Evolutionary conservation across 495 filamentous ascomycete genomes (phyloP).

Genomic region (Neurospora sp.): DNA sequence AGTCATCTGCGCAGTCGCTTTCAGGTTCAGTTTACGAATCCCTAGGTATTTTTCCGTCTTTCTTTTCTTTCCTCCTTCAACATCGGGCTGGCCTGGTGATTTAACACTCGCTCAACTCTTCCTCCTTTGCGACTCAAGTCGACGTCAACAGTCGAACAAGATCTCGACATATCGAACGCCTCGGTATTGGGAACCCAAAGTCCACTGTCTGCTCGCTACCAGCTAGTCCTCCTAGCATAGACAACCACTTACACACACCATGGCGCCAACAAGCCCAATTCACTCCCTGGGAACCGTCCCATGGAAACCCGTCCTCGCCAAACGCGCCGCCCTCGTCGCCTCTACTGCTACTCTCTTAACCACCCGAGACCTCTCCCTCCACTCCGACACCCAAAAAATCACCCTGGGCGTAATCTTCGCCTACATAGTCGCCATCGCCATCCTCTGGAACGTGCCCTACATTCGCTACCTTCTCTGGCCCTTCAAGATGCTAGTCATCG

Average conservation of each 20-base stretch:
- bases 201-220: background rate
- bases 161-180: background rate
- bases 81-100: background rate
- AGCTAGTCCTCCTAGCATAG: background rate
- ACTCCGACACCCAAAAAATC: conserved; percentile 56
- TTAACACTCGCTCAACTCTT: background rate
- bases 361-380: conserved; percentile 47
- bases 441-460: conserved; percentile 74
- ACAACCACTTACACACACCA: background rate
- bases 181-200: background rate
- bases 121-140: background rate
- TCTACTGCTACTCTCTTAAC: background rate
- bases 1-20: background rate
- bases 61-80: background rate
- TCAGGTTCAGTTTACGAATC: background rate
- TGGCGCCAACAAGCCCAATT: background rate
- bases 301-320: background rate
- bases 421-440: conserved; percentile 64
- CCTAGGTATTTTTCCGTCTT: background rate
- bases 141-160: background rate
- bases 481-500: conserved; percentile 86
- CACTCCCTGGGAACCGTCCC: background rate
- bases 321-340: background rate
- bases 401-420: conserved; percentile 54
- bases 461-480: conserved; percentile 64